Evolutionary conservation across 177 flowering plant species (phyloP).

Genomic region (Vitis hybrid): DNA sequence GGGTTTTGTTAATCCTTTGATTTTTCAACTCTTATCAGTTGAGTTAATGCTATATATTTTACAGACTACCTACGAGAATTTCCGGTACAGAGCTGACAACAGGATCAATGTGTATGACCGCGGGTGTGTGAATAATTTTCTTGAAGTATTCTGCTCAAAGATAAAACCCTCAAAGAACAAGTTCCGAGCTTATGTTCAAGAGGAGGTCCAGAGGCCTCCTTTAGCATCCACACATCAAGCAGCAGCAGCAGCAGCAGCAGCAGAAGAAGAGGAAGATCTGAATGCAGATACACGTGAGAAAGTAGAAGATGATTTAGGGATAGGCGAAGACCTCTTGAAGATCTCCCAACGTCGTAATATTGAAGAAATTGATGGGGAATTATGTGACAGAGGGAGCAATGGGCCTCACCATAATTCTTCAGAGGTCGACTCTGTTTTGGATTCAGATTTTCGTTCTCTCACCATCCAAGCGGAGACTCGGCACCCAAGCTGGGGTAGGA

Average conservation of each 20-base stretch:
- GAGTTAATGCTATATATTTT: conserved; percentile 3
- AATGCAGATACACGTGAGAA: conserved; percentile 47
- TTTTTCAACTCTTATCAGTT: not conserved
- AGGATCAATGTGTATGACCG: conserved; percentile 57
- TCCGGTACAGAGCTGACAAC: conserved; percentile 68
- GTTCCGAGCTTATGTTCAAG: conserved; percentile 53
- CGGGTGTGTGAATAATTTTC: conserved; percentile 62
- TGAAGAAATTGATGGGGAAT: conserved; percentile 59
- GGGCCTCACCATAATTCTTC: conserved; percentile 44
- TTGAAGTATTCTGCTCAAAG: conserved; percentile 68
- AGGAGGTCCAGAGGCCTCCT: conserved; percentile 40
- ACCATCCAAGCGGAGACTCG: conserved; percentile 45
- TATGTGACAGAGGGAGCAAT: conserved; percentile 57
- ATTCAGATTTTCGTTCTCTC: conserved; percentile 52
- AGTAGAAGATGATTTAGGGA: conserved; percentile 64
- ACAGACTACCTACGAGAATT: conserved; percentile 88
- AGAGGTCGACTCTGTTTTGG: conserved; percentile 50
- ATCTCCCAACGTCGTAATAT: conserved; percentile 69
- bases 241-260: conserved; percentile 17
- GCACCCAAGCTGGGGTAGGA: conserved; percentile 58
- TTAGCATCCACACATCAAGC: conserved; percentile 26
- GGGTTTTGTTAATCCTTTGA: not conserved
- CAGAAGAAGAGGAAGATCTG: conserved; percentile 18
- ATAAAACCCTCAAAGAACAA: conserved; percentile 58
- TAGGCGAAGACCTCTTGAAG: conserved; percentile 63